phyloP scores from a whole-genome alignment of 768 basidiomycete genomes.

The Pleurotus sapidus region DNA sequence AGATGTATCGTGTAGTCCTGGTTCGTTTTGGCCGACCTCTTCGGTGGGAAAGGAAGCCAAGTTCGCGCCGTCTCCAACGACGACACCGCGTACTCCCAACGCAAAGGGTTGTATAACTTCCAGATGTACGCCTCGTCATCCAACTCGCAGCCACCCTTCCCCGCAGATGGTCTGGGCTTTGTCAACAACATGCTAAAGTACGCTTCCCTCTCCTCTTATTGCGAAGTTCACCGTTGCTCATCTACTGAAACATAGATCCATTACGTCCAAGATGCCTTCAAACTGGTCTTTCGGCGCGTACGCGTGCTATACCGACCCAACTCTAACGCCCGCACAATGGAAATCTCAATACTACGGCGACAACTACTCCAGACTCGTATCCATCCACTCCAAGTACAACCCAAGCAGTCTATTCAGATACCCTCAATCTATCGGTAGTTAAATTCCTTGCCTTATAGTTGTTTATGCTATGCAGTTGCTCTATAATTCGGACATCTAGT shows the following conservation, averaged over 20 bases:
- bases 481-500: too few species aligned
- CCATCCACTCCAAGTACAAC: conserved; percentile 27
- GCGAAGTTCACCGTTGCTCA: conserved; percentile 17
- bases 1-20: conserved; percentile 21
- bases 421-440: conserved; percentile 19
- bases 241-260: conserved; percentile 20
- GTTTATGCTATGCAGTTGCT: too few species aligned
- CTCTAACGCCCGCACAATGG: conserved; percentile 33
- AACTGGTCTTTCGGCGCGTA: conserved; percentile 42
- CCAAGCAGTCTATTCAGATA: conserved; percentile 26
- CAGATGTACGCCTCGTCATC: conserved; percentile 47
- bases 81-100: conserved; percentile 43
- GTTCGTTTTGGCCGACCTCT: conserved; percentile 39
- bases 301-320: conserved; percentile 42
- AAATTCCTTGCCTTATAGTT: background rate
- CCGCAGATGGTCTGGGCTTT: conserved; percentile 39
- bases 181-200: conserved; percentile 31
- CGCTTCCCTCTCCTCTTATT: background rate
- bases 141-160: conserved; percentile 37
- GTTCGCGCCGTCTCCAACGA: conserved; percentile 37
- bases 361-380: conserved; percentile 24
- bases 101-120: conserved; percentile 42
- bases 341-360: conserved; percentile 32
- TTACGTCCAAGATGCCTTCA: conserved; percentile 31
- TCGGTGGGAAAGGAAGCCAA: conserved; percentile 42